Conservation (phyloP, 805 yeast genomes). For the Groenewaldozyma salmanticensis region DNA sequence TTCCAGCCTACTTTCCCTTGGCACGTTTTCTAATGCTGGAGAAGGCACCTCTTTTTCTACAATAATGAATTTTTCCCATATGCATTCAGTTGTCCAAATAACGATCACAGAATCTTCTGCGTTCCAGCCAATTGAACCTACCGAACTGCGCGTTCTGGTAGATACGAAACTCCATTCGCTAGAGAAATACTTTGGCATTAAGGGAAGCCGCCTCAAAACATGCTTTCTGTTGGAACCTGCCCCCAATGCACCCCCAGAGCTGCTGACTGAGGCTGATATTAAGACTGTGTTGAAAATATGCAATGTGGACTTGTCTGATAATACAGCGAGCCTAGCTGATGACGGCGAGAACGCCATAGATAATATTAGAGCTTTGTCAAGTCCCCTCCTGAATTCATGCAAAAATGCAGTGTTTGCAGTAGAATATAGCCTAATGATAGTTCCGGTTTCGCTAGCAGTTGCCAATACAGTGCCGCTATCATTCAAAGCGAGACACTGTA, state of each 20-base stretch:
- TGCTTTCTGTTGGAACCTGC: slow-evolving; percentile 41
- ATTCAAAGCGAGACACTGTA: slow-evolving; percentile 55
- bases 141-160: slow-evolving; percentile 38
- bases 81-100: slow-evolving; percentile 59
- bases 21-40: slow-evolving; percentile 9
- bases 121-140: slow-evolving; percentile 63
- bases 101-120: slow-evolving; percentile 64
- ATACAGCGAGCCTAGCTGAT: slow-evolving; percentile 67
- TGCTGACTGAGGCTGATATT: background rate
- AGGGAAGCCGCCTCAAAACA: slow-evolving; percentile 51
- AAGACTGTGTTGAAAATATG: slow-evolving; percentile 63
- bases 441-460: slow-evolving; percentile 74
- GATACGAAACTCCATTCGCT: slow-evolving; percentile 87
- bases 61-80: slow-evolving; percentile 82
- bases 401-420: slow-evolving; percentile 56
- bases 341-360: slow-evolving; percentile 78
- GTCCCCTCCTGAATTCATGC: slow-evolving; percentile 83
- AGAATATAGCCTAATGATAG: slow-evolving; percentile 66
- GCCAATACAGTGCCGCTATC: slow-evolving; percentile 62
- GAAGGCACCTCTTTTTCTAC: slow-evolving; percentile 35
- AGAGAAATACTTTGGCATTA: slow-evolving; percentile 65
- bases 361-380: slow-evolving; percentile 73
- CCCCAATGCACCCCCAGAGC: slow-evolving; percentile 1
- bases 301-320: slow-evolving; percentile 82
- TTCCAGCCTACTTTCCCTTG: slow-evolving; percentile 40